These are phyloP conservation scores for Kentomonas sorsogonicus DNA, from an alignment of 208 protist species.

Conservation along the genomic window DNA sequence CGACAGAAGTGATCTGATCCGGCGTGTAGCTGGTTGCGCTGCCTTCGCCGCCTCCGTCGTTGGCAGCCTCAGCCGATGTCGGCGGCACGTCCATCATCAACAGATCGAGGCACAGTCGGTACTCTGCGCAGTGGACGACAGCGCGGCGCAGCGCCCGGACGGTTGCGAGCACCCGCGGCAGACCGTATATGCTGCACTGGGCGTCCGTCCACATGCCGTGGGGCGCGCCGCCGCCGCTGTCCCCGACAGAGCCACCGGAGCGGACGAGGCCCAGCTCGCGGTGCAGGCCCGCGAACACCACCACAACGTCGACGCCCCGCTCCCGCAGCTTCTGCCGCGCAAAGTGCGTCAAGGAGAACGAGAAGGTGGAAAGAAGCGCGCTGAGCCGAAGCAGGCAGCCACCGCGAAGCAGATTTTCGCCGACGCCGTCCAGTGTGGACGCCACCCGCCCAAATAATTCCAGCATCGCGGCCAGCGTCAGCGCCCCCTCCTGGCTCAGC, in stretches of 20 bases:
- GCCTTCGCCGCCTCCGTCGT: not conserved
- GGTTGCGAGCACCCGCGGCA: constrained; percentile 15
- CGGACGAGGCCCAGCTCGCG: constrained; percentile 61
- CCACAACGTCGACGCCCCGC: not conserved
- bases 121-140: constrained; percentile 11
- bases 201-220: constrained; percentile 27
- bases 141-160: constrained; percentile 15
- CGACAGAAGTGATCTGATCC: no score
- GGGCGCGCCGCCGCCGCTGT: not conserved
- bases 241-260: constrained; percentile 11
- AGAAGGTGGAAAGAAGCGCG: constrained; percentile 29
- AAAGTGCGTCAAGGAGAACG: constrained; percentile 26
- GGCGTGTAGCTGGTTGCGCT: no score
- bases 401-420: constrained; percentile 11
- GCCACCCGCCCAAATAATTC: constrained; percentile 12
- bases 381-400: constrained; percentile 25
- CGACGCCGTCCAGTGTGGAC: constrained; percentile 14
- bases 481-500: constrained; percentile 8
- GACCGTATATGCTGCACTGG: constrained; percentile 35
- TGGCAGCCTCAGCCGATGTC: no score
- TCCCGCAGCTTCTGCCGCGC: constrained; percentile 3
- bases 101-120: constrained; percentile 5
- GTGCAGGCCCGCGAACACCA: constrained; percentile 48
- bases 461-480: not conserved
- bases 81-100: constrained; percentile 10